Conservation (phyloP, 805 yeast species). For the Yarrowia porcina region DNA sequence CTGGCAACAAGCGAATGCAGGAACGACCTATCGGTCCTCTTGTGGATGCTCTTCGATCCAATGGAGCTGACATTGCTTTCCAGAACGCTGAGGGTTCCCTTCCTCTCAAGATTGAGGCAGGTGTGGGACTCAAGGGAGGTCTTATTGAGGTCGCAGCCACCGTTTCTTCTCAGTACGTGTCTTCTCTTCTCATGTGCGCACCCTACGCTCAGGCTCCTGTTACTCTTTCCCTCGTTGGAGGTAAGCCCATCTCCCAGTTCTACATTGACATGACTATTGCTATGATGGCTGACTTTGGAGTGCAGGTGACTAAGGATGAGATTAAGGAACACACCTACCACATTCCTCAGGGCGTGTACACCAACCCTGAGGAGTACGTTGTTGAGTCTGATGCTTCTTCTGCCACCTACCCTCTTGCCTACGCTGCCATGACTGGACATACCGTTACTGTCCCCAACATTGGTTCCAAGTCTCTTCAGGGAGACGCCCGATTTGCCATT, state of each 20-base stretch:
- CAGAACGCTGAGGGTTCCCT: slow-evolving; percentile 74
- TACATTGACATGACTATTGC: slow-evolving; percentile 96
- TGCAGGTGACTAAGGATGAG: slow-evolving; percentile 63
- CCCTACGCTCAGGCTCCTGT: slow-evolving; percentile 91
- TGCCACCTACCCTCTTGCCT: slow-evolving; percentile 96
- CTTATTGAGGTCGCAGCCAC: slow-evolving; percentile 92
- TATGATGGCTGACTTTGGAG: slow-evolving; percentile 91
- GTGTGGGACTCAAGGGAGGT: slow-evolving; percentile 79
- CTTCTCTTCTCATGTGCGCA: slow-evolving; percentile 94
- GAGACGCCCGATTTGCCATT: slow-evolving; percentile 93
- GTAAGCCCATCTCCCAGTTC: slow-evolving; percentile 92
- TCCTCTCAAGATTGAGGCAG: slow-evolving; percentile 72
- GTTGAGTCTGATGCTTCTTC: slow-evolving; percentile 97
- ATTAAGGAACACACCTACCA: slow-evolving; percentile 81
- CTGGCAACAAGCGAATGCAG: slow-evolving; percentile 97
- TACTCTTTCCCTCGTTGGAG: slow-evolving; percentile 85
- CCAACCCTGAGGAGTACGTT: slow-evolving; percentile 78
- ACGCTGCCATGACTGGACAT: slow-evolving; percentile 94
- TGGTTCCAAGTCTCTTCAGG: slow-evolving; percentile 88
- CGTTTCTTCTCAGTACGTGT: slow-evolving; percentile 94
- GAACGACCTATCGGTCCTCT: slow-evolving; percentile 96
- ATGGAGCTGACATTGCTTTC: slow-evolving; percentile 75
- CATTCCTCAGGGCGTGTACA: slow-evolving; percentile 79
- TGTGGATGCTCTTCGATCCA: slow-evolving; percentile 80
- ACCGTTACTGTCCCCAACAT: slow-evolving; percentile 91